A percentile compares a stretch with the other conserved stretches of the same genome.
Evolutionary conservation across 1,284 basidiomycete species (phyloP).

Genomic region (Ceratorhiza oryzae-sativae): DNA sequence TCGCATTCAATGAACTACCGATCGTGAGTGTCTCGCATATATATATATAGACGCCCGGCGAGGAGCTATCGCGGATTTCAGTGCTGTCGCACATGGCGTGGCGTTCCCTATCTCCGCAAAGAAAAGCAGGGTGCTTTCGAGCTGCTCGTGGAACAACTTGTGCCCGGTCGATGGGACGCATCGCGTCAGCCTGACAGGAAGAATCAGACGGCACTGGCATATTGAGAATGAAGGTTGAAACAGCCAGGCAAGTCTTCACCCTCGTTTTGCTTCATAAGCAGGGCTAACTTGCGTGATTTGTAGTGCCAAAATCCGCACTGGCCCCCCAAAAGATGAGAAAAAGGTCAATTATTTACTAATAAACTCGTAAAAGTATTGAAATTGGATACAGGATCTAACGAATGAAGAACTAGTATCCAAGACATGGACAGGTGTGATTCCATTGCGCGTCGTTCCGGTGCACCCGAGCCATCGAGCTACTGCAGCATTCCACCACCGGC

Average conservation of each 20-base stretch:
- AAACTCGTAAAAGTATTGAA: neutral
- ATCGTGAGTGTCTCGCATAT: slow-evolving; percentile 29
- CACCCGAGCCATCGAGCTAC: slow-evolving; percentile 28
- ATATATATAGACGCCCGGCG: neutral
- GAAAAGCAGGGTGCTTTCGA: slow-evolving; percentile 41
- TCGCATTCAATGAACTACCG: slow-evolving; percentile 48
- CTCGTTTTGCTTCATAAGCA: too few species aligned
- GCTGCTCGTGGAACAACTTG: slow-evolving; percentile 44
- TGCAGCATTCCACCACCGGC: slow-evolving; percentile 11
- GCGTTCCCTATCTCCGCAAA: slow-evolving; percentile 44
- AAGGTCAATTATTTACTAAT: slow-evolving; percentile 20
- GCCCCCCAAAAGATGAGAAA: slow-evolving; percentile 45
- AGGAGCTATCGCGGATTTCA: neutral
- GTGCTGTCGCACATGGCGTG: slow-evolving; percentile 47
- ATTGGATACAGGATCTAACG: neutral
- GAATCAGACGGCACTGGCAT: slow-evolving; percentile 47
- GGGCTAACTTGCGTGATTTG: neutral
- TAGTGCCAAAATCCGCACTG: slow-evolving; percentile 46
- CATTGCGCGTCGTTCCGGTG: slow-evolving; percentile 16
- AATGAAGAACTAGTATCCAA: slow-evolving; percentile 23
- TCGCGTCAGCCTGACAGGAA: slow-evolving; percentile 44
- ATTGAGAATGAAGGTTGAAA: slow-evolving; percentile 45
- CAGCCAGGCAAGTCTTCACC: slow-evolving; percentile 44
- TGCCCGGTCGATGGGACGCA: slow-evolving; percentile 45
- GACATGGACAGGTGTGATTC: slow-evolving; percentile 32